Base-by-base conservation (phyloP, 257 asterid species). In the Lycium barbarum region DNA sequence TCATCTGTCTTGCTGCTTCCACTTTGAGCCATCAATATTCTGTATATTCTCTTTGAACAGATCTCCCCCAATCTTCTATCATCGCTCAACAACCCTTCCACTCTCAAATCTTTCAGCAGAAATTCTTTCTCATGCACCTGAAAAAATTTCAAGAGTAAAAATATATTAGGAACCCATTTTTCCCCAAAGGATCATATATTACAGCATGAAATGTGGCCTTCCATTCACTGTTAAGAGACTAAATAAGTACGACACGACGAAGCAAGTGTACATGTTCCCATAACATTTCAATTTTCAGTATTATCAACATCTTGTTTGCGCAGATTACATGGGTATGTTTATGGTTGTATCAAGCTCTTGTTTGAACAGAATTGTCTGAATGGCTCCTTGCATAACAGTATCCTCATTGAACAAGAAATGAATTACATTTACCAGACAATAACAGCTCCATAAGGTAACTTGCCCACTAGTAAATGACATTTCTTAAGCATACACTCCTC, bases 121-220 rank as follows among this genome's bases (percentile, higher is more conserved):
- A 90, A 92, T 84, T 96, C 99, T 87, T 96, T 96, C 92, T 96
- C 99, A 55, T 95, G 98, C 71, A 93, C 99, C 98, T 96, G 93
- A 55, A 54, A 83, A 38, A 82, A 65, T 57, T 17, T 20, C 49
- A 79, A 38, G 72, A 67, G 7, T 51, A 3, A 82, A 17, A 76
- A 76, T 53, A 9, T 76, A 15, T 76, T 53, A 2, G 65, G 9
- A 76, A 13, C 63, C 22, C 22, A 4, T 26, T 51, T 49, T 20
- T 26, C 36, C 81, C 45, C 15, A 13, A 13, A 51, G 63, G 63
- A 76, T 4, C 22, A 76, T 12, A 47, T 22, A 26, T 49, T 7
- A 76, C 10, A 2, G 40, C 0, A 73, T 13, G 22, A 47, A 13
- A 14, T 22, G 63, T 22, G 4, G 51, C 43, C 82, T 13, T 7